Base-by-base conservation (phyloP, 2,329 filamentous ascomycete species). In the Paecilomyces sp. region DNA sequence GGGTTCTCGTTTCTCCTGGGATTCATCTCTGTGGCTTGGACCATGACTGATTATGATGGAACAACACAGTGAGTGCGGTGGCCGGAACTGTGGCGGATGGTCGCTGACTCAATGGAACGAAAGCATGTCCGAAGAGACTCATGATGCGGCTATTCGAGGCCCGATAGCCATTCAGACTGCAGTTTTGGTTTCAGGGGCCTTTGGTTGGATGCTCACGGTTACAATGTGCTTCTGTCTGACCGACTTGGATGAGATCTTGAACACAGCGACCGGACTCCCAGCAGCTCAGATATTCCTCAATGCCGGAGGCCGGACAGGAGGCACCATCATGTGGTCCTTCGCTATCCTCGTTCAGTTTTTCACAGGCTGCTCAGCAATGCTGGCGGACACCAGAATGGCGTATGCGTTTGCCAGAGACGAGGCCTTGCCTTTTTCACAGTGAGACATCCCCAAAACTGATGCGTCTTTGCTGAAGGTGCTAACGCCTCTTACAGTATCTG, bases 21-120 rank as follows among this genome's bases (percentile, higher is more conserved):
- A 59, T 83, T 76, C 56, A 74, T 77, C 52, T 69, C 67, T 11
- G 72, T 77, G 8, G 72, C 74, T 51, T 77, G 73, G 72, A 86
- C 84, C n/a, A 87, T 88, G 85, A 88, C 85, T 5, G 85, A 87
- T 67, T 88, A 87, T 68, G 85, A 88, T 65, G 85, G 82, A 54
- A 88, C 85, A 11, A 87, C 85, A 5, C 85, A 88, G 80, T 83
- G 73, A 69, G 78, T 72, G 55, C 62, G 54, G 12, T 36, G 52
- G 28, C 60, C 5, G 28, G 24, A 58, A 66, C 60, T 60, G 22
- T 3, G 53, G 64, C 54, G 66, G 57, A 61, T 63, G 63, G 63
- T 61, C 67, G 72, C 25, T 28, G 25, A 56, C 13, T 65, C n/a
- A 31, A 1, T 55, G 18, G 8, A 52, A 50, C 28, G 63, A 63